Evolutionary conservation across 2,329 filamentous ascomycete genomes (phyloP), one percentile per base, ranked within the genome.

Genomic region (Fusarium sp.): DNA sequence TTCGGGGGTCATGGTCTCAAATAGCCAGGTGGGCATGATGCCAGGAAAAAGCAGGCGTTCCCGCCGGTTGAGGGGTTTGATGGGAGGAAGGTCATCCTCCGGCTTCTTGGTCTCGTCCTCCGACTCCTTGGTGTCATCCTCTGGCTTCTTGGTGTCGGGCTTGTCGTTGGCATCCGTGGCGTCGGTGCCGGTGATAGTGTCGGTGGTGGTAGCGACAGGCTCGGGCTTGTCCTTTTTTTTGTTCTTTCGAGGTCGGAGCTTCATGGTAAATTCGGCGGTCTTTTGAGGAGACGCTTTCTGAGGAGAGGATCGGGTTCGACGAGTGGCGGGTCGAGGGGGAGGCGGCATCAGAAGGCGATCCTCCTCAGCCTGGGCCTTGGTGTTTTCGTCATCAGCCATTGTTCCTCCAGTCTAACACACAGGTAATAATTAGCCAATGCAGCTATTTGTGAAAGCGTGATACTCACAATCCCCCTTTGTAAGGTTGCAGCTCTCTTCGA

Each of bases 381-480:
- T 25, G 22, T 18, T 47, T 6, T 18, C 8, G 42, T 25, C 25
- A 14, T 47, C 42, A 22, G 20, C 22, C 42, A 47, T 25, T 25
- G 1, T 47, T 16, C 42, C 14, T 25, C 14, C 8, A 47, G 42
- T 47, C 42, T 45, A 16, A 45, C 7, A 14, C 20, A 9, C n/a
- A 16, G 13, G 4, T 10, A 0, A 22, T 8, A 25, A 5, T 45
- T 5, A 45, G 20, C 13, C 4, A 45, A 14, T 20, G 2, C 2
- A 20, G 1, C 4, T 9, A 7, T 2, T 3, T 22, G 6, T 25
- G 4, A 16, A 22, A 45, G 2, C 2, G 13, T 1, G 1, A 45
- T 45, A 45, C 40, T 25, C 8, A 47, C 42, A 6, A 25, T 25
- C 22, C 20, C 22, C 16, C 25, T 3, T 20, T 22, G 40, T 20